Evolutionary conservation across 2,329 filamentous ascomycete species (phyloP).

Genomic region (Allantophomopsis lycopodina): DNA sequence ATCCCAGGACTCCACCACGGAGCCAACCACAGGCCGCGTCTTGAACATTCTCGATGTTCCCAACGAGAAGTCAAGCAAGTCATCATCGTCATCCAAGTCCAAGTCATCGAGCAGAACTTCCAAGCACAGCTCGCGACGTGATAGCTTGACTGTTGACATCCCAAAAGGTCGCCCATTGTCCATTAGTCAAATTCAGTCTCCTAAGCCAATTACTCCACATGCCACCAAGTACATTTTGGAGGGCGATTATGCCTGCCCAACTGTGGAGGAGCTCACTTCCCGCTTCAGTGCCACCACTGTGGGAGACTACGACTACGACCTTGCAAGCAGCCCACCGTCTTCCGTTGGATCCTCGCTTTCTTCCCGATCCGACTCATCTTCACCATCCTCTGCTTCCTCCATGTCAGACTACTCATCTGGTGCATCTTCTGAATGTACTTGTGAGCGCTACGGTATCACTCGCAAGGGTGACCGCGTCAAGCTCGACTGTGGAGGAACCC

Average conservation of each 20-base stretch:
- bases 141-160: constrained; percentile 46
- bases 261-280: constrained; percentile 65
- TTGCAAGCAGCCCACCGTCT: constrained; percentile 47
- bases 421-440: constrained; percentile 72
- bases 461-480: constrained; percentile 86
- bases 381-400: constrained; percentile 49
- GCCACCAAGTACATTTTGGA: constrained; percentile 80
- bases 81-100: constrained; percentile 28
- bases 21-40: constrained; percentile 93
- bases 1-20: constrained; percentile 73
- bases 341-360: constrained; percentile 59
- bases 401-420: constrained; percentile 64
- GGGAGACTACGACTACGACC: constrained; percentile 38
- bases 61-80: constrained; percentile 31
- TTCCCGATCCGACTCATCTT: constrained; percentile 61
- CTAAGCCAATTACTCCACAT: constrained; percentile 78
- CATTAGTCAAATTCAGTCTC: constrained; percentile 77
- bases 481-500: constrained; percentile 83
- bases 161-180: constrained; percentile 83
- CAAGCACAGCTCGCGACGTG: constrained; percentile 22
- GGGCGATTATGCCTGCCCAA: constrained; percentile 60
- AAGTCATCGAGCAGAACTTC: constrained; percentile 18
- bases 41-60: constrained; percentile 96
- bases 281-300: constrained; percentile 54
- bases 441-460: constrained; percentile 94